phyloP scores from a whole-genome alignment of 805 yeast genomes.

The Soucietia sequanensis region DNA sequence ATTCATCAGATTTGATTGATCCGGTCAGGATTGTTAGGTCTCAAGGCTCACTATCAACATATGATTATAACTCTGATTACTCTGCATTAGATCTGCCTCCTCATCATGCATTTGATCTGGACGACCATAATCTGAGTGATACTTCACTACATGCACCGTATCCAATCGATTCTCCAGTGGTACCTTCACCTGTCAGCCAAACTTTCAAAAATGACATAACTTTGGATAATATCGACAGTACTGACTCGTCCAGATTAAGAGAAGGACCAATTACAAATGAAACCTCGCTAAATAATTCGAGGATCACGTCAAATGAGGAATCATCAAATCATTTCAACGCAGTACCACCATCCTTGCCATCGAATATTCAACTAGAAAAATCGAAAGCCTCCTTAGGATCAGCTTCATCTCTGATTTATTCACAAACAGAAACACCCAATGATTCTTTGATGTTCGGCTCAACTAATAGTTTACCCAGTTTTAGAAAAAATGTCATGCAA shows the following conservation, averaged over 20 bases:
- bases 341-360: not conserved
- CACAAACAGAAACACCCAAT: not conserved
- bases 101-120: no score
- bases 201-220: slow-evolving; percentile 3
- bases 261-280: not conserved
- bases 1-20: not conserved
- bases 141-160: slow-evolving; percentile 8
- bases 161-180: slow-evolving; percentile 15
- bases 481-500: not conserved
- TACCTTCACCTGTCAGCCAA: slow-evolving; percentile 8
- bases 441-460: not conserved
- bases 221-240: no score
- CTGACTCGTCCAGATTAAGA: no score
- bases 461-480: not conserved
- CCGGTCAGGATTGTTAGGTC: not conserved
- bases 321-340: not conserved
- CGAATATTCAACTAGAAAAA: not conserved
- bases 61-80: not conserved
- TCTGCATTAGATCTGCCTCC: no score
- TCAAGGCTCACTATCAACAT: no score
- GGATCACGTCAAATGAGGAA: not conserved
- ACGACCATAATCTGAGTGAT: not conserved
- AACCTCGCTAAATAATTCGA: not conserved
- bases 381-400: no score
- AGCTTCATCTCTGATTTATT: not conserved